Evolutionary conservation across 345 rosid genomes (phyloP).

Genomic region (Brassica cretica): DNA sequence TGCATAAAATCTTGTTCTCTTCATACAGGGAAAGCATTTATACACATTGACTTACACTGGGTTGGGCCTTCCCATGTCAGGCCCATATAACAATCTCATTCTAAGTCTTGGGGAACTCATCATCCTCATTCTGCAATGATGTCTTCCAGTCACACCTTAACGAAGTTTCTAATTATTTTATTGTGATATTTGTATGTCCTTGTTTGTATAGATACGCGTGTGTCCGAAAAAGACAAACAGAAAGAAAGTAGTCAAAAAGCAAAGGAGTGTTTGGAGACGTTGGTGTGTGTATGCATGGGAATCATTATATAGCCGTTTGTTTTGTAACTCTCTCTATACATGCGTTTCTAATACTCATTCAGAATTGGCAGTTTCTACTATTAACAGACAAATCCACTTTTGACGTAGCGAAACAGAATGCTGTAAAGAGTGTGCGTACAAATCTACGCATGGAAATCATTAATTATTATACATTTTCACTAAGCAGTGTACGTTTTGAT

Average conservation of each 20-base stretch:
- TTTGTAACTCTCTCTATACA: not conserved
- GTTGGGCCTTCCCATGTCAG: not conserved
- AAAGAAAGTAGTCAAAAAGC: slow-evolving; percentile 1
- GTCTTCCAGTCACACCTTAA: not conserved
- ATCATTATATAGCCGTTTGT: slow-evolving; percentile 11
- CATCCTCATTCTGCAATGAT: not conserved
- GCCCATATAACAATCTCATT: not conserved
- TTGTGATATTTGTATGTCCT: not conserved
- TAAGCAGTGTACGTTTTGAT: no score
- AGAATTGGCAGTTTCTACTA: not conserved
- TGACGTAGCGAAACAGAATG: not conserved
- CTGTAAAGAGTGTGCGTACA: not conserved
- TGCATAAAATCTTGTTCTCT: not conserved
- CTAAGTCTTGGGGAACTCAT: not conserved
- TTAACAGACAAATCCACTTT: not conserved
- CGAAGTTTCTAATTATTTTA: not conserved
- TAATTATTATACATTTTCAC: not conserved
- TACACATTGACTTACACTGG: not conserved
- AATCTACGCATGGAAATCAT: not conserved
- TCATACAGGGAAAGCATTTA: not conserved
- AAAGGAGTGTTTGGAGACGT: not conserved
- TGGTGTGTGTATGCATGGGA: slow-evolving; percentile 1
- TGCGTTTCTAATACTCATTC: not conserved
- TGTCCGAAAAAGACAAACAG: not conserved
- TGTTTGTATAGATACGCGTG: not conserved